Evolutionary conservation across 2,329 filamentous ascomycete genomes (phyloP).

Genomic region (Parastagonospora nodorum): DNA sequence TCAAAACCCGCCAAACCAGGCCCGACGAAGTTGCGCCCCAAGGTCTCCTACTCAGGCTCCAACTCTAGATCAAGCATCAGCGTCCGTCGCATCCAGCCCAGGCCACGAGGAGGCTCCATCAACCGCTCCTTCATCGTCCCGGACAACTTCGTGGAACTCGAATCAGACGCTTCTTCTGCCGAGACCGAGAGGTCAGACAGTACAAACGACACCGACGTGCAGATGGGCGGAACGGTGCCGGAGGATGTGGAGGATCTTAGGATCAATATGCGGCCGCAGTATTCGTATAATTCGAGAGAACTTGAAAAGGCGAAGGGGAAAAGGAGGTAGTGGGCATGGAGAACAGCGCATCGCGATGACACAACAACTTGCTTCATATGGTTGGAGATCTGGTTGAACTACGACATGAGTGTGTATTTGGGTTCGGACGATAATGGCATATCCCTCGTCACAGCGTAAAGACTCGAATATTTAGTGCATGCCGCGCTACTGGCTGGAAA

Average conservation of each 20-base stretch:
- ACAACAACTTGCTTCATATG: too few species aligned
- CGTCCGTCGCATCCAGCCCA: not conserved
- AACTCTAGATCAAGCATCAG: not conserved
- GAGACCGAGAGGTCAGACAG: not conserved
- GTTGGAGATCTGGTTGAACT: too few species aligned
- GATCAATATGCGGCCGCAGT: conserved; percentile 15
- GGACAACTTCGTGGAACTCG: not conserved
- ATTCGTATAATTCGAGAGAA: conserved; percentile 8
- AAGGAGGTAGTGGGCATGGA: too few species aligned
- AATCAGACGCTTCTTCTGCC: not conserved
- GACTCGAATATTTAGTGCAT: too few species aligned
- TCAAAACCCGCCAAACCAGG: too few species aligned
- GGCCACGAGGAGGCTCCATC: conserved; percentile 3
- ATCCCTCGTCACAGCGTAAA: too few species aligned
- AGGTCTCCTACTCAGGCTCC: too few species aligned
- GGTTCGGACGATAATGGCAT: too few species aligned
- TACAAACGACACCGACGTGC: not conserved
- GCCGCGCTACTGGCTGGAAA: too few species aligned
- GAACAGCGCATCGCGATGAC: too few species aligned
- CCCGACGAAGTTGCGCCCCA: too few species aligned
- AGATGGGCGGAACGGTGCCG: not conserved
- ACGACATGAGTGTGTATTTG: too few species aligned
- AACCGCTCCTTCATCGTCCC: conserved; percentile 5
- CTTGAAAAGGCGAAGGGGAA: not conserved
- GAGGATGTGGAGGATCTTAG: conserved; percentile 9